Conservation (phyloP, 2,329 filamentous ascomycete genomes). For the Cucurbitaria berberidis region DNA sequence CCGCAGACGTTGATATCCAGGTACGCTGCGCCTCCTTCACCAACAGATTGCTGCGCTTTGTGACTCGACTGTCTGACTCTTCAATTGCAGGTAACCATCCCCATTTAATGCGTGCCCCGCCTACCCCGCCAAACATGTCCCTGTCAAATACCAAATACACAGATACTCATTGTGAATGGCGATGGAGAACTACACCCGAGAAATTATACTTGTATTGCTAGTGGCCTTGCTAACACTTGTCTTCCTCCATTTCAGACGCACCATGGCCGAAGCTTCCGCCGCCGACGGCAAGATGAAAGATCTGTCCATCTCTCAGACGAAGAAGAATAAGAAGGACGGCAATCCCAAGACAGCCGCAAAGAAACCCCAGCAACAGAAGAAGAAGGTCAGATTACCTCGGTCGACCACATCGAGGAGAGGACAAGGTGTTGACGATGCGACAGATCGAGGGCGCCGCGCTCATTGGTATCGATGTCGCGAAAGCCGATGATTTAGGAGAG, state of each 20-base stretch:
- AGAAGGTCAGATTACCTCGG: constrained; percentile 43
- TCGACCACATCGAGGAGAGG: not conserved
- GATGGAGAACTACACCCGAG: not conserved
- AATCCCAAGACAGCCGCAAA: constrained; percentile 39
- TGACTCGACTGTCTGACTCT: constrained; percentile 25
- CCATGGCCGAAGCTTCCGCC: constrained; percentile 44
- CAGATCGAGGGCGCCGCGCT: constrained; percentile 66
- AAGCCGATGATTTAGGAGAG: constrained; percentile 84
- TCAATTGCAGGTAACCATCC: constrained; percentile 27
- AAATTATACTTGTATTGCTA: not conserved
- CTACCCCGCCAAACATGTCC: constrained; percentile 35
- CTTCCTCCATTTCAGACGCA: constrained; percentile 7
- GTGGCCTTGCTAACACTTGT: constrained; percentile 11
- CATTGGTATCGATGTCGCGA: constrained; percentile 86
- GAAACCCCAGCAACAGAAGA: constrained; percentile 58
- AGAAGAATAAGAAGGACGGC: constrained; percentile 47
- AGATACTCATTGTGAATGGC: not conserved
- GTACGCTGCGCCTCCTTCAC: constrained; percentile 10
- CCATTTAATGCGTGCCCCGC: constrained; percentile 33
- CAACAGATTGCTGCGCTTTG: constrained; percentile 3
- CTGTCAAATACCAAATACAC: constrained; percentile 2
- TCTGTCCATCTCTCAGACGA: constrained; percentile 48
- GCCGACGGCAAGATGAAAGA: constrained; percentile 55
- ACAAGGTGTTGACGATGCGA: constrained; percentile 25
- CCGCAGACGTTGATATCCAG: constrained; percentile 7